phyloP scores from a whole-genome alignment of 169 alveolate genomes.

The Plasmodium vinckei region DNA sequence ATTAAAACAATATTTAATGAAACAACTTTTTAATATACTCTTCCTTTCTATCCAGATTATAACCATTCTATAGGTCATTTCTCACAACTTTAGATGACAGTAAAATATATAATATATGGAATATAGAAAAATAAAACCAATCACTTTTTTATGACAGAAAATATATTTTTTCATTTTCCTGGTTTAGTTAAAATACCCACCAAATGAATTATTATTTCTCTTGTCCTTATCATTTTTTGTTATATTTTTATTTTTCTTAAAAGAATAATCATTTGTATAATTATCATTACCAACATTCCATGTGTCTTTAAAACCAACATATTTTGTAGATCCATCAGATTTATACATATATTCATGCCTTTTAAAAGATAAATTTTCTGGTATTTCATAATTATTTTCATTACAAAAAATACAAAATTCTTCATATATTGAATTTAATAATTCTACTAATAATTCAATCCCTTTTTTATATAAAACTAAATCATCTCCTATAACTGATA shows the following conservation, averaged over 20 bases:
- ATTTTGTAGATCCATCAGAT: slow-evolving; percentile 79
- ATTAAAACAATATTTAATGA: no score
- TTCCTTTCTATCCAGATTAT: no score
- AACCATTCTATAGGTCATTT: no score
- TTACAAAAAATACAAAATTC: slow-evolving; percentile 81
- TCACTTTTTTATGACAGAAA: no score
- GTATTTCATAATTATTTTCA: slow-evolving; percentile 73
- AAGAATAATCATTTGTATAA: slow-evolving; percentile 32
- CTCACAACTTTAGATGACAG: no score
- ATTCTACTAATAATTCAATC: slow-evolving; percentile 81
- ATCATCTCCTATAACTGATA: slow-evolving; percentile 82
- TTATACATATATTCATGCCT: slow-evolving; percentile 85
- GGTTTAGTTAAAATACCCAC: slow-evolving; percentile 6
- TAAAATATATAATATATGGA: no score
- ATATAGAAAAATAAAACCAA: no score
- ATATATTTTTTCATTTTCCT: no score
- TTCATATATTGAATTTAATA: slow-evolving; percentile 84
- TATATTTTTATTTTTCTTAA: slow-evolving; percentile 40
- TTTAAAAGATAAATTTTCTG: slow-evolving; percentile 81
- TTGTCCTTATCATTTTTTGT: slow-evolving; percentile 40
- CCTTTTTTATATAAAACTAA: slow-evolving; percentile 80
- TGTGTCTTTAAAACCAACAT: slow-evolving; percentile 80
- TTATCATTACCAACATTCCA: slow-evolving; percentile 31
- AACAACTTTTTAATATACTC: no score
- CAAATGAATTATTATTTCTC: slow-evolving; percentile 20